Evolutionary conservation across 1,284 basidiomycete genomes (phyloP).

Genomic region (Heterobasidion annosum): DNA sequence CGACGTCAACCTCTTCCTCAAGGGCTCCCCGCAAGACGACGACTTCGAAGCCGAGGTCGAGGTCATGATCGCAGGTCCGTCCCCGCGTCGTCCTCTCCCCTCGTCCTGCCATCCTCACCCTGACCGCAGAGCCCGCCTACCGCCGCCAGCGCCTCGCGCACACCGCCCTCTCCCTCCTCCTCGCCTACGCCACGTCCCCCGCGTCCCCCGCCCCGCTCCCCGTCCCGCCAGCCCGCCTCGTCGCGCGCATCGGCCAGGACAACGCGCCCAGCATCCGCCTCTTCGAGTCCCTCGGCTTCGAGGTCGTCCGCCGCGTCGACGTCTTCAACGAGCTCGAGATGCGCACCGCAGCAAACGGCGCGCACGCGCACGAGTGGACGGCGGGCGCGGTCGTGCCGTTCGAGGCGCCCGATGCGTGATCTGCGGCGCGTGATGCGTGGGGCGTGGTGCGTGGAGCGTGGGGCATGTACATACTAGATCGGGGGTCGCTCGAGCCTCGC

Average conservation of each 20-base stretch:
- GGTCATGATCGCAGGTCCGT: constrained; percentile 79
- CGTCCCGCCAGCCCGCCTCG: constrained; percentile 31
- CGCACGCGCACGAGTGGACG: not conserved
- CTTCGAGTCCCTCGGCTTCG: constrained; percentile 66
- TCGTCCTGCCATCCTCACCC: constrained; percentile 4
- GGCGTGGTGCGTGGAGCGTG: too few species aligned
- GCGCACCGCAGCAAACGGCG: constrained; percentile 18
- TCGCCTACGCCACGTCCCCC: constrained; percentile 46
- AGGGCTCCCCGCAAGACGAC: constrained; percentile 34
- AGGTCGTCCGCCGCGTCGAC: constrained; percentile 50
- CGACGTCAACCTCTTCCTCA: constrained; percentile 89
- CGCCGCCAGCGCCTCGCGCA: constrained; percentile 60
- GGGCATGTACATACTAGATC: too few species aligned
- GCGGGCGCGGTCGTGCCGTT: not conserved
- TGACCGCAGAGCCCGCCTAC: constrained; percentile 42
- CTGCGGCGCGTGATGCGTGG: too few species aligned
- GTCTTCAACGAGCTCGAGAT: constrained; percentile 75
- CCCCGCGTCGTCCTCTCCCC: not conserved
- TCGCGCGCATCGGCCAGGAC: constrained; percentile 43
- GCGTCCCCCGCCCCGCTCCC: constrained; percentile 20
- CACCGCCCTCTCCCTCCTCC: constrained; percentile 58
- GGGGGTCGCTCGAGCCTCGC: too few species aligned
- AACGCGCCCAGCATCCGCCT: constrained; percentile 49
- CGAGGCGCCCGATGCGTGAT: not conserved
- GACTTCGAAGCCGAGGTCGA: constrained; percentile 57